Evolutionary conservation across 1,284 basidiomycete species (phyloP), one percentile per base, ranked within the genome.

Genomic region (Ustilago curta): DNA sequence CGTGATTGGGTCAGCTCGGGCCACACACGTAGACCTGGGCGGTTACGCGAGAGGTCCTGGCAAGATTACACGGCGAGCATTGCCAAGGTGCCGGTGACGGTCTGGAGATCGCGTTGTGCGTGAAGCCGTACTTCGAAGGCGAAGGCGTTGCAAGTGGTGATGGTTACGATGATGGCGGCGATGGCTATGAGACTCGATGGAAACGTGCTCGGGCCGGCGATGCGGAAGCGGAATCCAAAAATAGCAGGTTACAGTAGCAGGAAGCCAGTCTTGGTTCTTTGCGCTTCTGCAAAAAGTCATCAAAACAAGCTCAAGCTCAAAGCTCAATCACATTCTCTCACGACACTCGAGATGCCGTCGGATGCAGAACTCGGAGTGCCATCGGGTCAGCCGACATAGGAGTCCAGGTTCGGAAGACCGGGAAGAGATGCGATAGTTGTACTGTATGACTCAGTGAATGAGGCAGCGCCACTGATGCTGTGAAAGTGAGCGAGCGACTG

Each of bases 21-120:
- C 47, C 29, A 29, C 29, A 29, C 29, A 31, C 47, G 19, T n/a
- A 31, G 47, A 48, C 25, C 47, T 31, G 29, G 19, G 47, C 47
- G 47, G 47, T 19, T 48, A 27, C n/a, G 47, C 47, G 47, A 31
- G 47, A 8, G 47, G n/a, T 31, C 16, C 47, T 48, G 16, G 29
- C 16, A 31, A 47, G 27, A 29, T 31, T 31, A 48, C n/a, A 27
- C 29, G n/a, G 2, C n/a, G 47, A 31, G 47, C 47, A 48, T 48
- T 19, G 47, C 47, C 29, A 31, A 14, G n/a, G 47, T 48, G 47
- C 29, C 29, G 29, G 14, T 37, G 35, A 14, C 3, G 35, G 16
- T 12, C 16, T 47, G n/a, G 45, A 47, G 16, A 18, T 9, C n/a
- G 16, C 45, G 45, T 29, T 47, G 27, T 21, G 9, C n/a, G 47